Evolutionary conservation across 2,329 filamentous ascomycete genomes (phyloP), one percentile per base, ranked within the genome.

Genomic region (Talaromyces funiculosus): DNA sequence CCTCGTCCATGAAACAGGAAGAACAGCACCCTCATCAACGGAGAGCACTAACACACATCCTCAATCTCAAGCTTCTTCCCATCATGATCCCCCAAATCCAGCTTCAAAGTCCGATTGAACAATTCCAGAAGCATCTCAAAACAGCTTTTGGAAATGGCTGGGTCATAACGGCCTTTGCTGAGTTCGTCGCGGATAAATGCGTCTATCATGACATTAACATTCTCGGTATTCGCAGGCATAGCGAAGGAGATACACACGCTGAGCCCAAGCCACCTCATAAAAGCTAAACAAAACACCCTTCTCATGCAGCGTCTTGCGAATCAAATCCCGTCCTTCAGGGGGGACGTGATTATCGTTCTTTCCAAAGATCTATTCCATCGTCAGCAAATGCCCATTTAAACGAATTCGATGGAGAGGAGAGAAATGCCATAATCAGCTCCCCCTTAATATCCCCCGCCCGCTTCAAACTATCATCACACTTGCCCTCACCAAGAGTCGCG

Each of bases 141-240:
- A 78, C 92, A 96, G 37, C 93, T 84, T 71, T 92, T 93, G 3
- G 87, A 86, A 61, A 97, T 82, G 20, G 90, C 90, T 0, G 92
- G 90, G 72, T 97, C 92, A 70, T 96, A 97, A 26, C 92, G 83
- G n/a, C 92, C 92, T 77, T 96, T 96, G 74, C 89, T 92, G 62
- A 94, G 80, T 78, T 97, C 92, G 70, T 97, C 92, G 18, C 92
- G 83, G 72, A 97, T 95, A 72, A 97, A 97, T 4, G 92, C 92
- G 78, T 96, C 82, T 83, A 63, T 58, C 42, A n/a, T 45, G 57
- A 38, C 7, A 3, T 53, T 35, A 47, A 8, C 29, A 47, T 53
- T 18, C 18, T 35, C 12, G 12, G 22, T 14, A 12, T 3, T 24
- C 12, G 6, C n/a, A 29, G 3, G n/a, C 7, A 54, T 26, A 26